Percentiles rank a stretch among this genome's conserved stretches.
Conservation (phyloP, 331 rosid genomes). For the Prunus yedoensis region DNA sequence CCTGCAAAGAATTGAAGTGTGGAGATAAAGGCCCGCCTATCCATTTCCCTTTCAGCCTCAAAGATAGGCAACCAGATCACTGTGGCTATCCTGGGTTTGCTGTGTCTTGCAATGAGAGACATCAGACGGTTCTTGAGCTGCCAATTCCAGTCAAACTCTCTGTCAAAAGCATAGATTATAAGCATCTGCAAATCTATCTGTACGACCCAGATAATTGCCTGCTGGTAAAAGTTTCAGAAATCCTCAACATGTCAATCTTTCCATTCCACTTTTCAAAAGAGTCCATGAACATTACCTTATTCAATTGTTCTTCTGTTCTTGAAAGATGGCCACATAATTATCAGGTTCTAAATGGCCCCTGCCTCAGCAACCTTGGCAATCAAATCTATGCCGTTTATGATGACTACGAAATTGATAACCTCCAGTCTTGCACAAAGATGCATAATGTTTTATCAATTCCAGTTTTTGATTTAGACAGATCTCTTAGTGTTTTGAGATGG, state of each 20-base stretch:
- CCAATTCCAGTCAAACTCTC: constrained; percentile 8
- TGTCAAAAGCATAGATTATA: constrained; percentile 3
- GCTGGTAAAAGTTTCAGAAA: background rate
- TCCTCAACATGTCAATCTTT: background rate
- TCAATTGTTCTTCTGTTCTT: background rate
- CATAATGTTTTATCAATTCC: background rate
- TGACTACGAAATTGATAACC: background rate
- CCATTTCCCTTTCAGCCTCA: constrained; percentile 25
- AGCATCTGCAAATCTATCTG: background rate
- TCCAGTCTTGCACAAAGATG: background rate
- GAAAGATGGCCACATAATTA: background rate
- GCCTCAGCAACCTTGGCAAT: background rate
- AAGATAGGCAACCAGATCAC: background rate
- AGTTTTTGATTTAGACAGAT: background rate
- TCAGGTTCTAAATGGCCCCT: background rate
- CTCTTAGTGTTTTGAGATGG: background rate
- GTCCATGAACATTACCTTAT: background rate
- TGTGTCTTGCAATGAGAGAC: constrained; percentile 10
- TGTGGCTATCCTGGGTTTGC: constrained; percentile 29
- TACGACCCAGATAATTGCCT: background rate
- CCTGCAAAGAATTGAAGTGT: background rate
- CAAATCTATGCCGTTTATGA: background rate
- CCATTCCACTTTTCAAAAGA: background rate
- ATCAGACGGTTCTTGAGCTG: background rate
- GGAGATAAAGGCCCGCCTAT: background rate